Evolutionary conservation across 1,284 basidiomycete species (phyloP).

Genomic region (Pterula multifida): DNA sequence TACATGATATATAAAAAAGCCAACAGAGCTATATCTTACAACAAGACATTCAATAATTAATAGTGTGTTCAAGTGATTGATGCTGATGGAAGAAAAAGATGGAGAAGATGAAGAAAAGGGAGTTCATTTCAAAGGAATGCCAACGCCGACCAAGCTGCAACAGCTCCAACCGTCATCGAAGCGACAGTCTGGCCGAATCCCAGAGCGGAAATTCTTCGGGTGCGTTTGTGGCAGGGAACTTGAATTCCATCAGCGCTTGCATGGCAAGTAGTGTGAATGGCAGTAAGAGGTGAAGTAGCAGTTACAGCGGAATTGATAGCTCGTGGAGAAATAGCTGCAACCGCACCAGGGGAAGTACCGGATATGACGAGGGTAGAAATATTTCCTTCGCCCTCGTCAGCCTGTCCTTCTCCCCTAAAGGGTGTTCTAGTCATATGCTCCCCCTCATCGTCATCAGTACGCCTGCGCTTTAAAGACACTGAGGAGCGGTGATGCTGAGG

Average conservation of each 20-base stretch:
- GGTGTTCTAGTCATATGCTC: too few relatives aligned
- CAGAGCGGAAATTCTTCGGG: background rate
- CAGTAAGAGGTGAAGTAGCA: background rate
- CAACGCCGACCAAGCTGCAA: background rate
- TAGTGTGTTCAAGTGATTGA: too few relatives aligned
- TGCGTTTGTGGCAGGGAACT: background rate
- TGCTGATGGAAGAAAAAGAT: background rate
- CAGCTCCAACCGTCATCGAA: background rate
- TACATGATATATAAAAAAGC: too few relatives aligned
- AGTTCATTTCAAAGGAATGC: constrained; percentile 1
- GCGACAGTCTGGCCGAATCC: background rate
- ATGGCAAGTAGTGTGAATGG: background rate
- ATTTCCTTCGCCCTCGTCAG: background rate
- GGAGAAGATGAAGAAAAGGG: background rate
- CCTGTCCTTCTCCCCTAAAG: too few relatives aligned
- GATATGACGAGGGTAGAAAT: background rate
- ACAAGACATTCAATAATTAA: too few relatives aligned
- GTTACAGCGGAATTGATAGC: background rate
- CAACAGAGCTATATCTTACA: too few relatives aligned
- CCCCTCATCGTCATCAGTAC: background rate
- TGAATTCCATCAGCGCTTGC: background rate
- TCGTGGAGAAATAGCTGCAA: background rate
- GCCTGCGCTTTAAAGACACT: background rate
- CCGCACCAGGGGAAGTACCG: background rate
- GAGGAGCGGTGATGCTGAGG: background rate